Evolutionary conservation across 1,139 yeast species (phyloP).

Genomic region (Sugiyamaella paludigena): DNA sequence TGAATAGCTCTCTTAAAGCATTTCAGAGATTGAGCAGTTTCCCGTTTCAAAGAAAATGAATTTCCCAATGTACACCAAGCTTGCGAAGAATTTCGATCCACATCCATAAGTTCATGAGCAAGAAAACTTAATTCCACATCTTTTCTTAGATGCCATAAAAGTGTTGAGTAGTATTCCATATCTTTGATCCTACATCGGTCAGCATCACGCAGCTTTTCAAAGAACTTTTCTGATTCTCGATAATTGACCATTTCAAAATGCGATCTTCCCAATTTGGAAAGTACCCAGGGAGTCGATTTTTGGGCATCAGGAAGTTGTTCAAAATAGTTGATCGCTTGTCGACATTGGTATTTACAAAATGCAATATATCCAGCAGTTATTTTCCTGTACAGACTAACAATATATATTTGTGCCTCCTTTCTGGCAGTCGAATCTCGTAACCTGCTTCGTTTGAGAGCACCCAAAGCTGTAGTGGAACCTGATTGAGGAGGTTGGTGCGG

Average conservation of each 20-base stretch:
- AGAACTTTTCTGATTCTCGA: conserved; percentile 66
- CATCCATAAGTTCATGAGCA: conserved; percentile 75
- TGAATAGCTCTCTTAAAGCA: conserved; percentile 81
- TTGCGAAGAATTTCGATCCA: conserved; percentile 65
- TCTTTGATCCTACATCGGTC: conserved; percentile 84
- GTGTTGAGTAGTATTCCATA: conserved; percentile 88
- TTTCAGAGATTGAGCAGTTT: conserved; percentile 86
- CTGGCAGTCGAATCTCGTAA: conserved; percentile 28
- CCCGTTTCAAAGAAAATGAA: conserved; percentile 75
- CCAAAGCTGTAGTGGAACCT: conserved; percentile 2
- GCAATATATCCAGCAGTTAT: conserved; percentile 68
- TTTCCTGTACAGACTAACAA: conserved; percentile 53
- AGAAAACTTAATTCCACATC: conserved; percentile 77
- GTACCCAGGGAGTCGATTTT: conserved; percentile 79
- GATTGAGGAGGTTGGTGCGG: conserved; percentile 10
- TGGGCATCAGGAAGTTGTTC: conserved; percentile 52
- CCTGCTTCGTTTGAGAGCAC: conserved; percentile 19
- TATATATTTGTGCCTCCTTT: conserved; percentile 46
- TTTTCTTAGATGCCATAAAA: conserved; percentile 88
- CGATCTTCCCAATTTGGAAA: conserved; percentile 72
- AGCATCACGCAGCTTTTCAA: conserved; percentile 56
- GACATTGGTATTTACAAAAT: conserved; percentile 69
- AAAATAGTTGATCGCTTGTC: conserved; percentile 70
- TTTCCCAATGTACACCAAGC: conserved; percentile 95
- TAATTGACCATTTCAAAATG: conserved; percentile 89